Evolutionary conservation across 192 early-diverging fungal species (phyloP), one percentile per base, ranked within the genome.

Genomic region (Coemansia sp.): DNA sequence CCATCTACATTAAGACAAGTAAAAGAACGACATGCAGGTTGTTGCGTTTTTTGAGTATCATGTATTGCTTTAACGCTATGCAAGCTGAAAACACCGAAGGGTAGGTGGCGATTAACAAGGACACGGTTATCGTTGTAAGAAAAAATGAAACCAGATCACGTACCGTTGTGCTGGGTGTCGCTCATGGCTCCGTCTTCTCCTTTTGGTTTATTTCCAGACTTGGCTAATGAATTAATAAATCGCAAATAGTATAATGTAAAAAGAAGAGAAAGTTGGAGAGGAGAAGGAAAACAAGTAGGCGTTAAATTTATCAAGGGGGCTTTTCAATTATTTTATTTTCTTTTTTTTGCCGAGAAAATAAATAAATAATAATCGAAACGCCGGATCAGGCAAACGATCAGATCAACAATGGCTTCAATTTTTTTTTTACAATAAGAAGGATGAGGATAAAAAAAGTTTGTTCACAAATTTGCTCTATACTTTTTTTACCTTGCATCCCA

Each of bases 121-220:
- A 26, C 26, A 26, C 16, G 47, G 18, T 15, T 49, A 8, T 21
- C 19, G 19, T 54, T 18, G 21, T 6, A 54, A 12, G 3, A 22
- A 59, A 59, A 59, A 36, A 19, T 1, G 13, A 41, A 40, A 3
- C 46, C 46, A 15, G 46, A 15, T 10, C 19, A 16, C 65, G 18
- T 67, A 67, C 65, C 65, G 15, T 59, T 45, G 19, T 67, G 65
- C 18, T 26, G 39, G 56, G 46, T 67, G 39, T 67, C 52, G 65
- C 65, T 51, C 65, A 67, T 67, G 15, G 26, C 26, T 26, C 26
- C 26, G 18, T 62, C 13, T 26, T 19, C 57, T 13, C 7, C 37
- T 9, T 41, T 57, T 9, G 18, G 11, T 54, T 66, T 2, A 32
- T 42, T 11, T 37, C n/a, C 7, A 37, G 16, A 52, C 12, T 40